Base-by-base conservation (phyloP, 2,329 filamentous ascomycete species). In the Massarina eburnea region DNA sequence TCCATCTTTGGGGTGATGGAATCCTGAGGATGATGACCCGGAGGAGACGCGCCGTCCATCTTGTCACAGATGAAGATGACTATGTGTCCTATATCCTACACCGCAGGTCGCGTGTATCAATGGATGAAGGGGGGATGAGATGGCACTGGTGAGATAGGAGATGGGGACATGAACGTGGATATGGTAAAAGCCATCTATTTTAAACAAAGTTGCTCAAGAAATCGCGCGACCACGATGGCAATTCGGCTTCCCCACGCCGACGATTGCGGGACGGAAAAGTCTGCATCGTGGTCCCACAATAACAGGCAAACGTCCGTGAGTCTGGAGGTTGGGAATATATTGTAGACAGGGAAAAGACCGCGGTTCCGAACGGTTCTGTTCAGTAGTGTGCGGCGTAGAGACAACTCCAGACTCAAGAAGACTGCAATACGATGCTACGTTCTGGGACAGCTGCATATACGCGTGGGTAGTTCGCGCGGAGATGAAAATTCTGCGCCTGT, bases 401-500 rank as follows among this genome's bases (percentile, higher is more conserved):
- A 56, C 50, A 49, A 44, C 45, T 44, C 22, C 21, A 30, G 30
- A 29, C 29, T 39, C 30, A 43, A 12, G 27, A 5, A 36, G 39
- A 19, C 21, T 19, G 24, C 43, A 40, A 41, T 21, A 32, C 48
- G 32, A 52, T 52, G 46, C 39, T 46, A 54, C 49, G n/a, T n/a
- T n/a, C n/a, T n/a, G n/a, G n/a, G n/a, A n/a, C n/a, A n/a, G n/a
- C n/a, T n/a, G n/a, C n/a, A n/a, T 37, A 45, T 48, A 45, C 41
- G 46, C 48, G 46, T 41, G 33, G 33, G 15, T 39, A 37, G 46
- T 45, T 39, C 38, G 45, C 45, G 34, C 27, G 17, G n/a, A 18
- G 48, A 49, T 39, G 43, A 64, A 65, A 66, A 60, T 32, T 66
- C 55, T 64, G 59, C 61, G 48, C 27, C 30, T 49, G 56, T 54